Base-by-base conservation (phyloP, 2,329 filamentous ascomycete species). In the Fusarium sacchari region DNA sequence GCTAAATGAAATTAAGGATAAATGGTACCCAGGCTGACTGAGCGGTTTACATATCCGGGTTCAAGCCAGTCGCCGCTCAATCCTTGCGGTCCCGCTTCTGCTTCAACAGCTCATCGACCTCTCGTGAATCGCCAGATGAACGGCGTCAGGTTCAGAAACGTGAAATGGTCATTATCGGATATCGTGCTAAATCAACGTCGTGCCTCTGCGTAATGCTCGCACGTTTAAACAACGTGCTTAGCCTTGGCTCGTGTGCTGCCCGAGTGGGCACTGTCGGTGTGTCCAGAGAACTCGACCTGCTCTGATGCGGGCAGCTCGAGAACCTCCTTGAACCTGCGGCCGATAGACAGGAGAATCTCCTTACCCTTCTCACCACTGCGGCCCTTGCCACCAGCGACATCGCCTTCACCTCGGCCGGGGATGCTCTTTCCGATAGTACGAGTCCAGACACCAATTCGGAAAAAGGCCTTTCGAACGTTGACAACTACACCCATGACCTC, bases 401-500 rank as follows among this genome's bases (percentile, higher is more conserved):
- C 91, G 44, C 90, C 91, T 67, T 92, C 91, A 66, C 93, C 93
- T 75, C 94, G 93, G 68, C 90, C 91, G 4, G 92, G 92, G 69
- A 95, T 92, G 80, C 89, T 89, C 87, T 96, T 96, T 81, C 96
- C 96, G 62, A 94, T 94, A 66, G 95, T 97, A 80, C 95, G 93
- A 73, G 96, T 99, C 96, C 97, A 99, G 78, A 98, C 91, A 81
- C 96, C 95, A 77, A 99, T 93, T 87, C 96, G 94, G 89, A 95
- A 99, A 87, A 99, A 98, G 58, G 93, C 95, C 88, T 97, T 98
- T 84, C 96, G 93, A 67, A 99, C 96, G 84, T 99, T 99, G 87
- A 98, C 95, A 32, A 99, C 96, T 39, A 99, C 97, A 74, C 96
- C 96, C 96, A 98, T 98, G 83, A 99, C 93, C 84, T 99, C 97